phyloP scores from a whole-genome alignment of 2,329 filamentous ascomycete genomes.

The Aurifilum marmelostoma region DNA sequence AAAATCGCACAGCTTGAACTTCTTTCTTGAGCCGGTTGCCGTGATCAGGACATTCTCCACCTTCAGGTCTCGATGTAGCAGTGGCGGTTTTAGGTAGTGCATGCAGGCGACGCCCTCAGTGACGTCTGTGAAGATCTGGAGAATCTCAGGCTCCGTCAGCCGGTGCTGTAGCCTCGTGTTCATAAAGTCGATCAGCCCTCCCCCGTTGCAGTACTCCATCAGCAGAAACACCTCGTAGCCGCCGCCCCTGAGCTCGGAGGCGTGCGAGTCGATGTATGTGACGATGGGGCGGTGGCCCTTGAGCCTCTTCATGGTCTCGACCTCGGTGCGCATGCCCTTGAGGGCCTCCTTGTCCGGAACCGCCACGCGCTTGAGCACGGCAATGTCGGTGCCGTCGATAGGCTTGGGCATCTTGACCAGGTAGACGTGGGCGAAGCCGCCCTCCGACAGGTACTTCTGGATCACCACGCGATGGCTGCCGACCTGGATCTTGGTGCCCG shows the following conservation, averaged over 20 bases:
- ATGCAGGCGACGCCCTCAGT: slow-evolving; percentile 97
- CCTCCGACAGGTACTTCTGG: slow-evolving; percentile 96
- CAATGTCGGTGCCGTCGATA: slow-evolving; percentile 76
- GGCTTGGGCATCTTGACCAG: slow-evolving; percentile 83
- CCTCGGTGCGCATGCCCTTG: slow-evolving; percentile 95
- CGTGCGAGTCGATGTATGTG: slow-evolving; percentile 97
- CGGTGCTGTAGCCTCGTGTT: slow-evolving; percentile 96
- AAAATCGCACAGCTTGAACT: slow-evolving; percentile 98
- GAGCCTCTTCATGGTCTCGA: slow-evolving; percentile 99
- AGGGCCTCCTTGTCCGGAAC: slow-evolving; percentile 95
- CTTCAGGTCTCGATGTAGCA: slow-evolving; percentile 93
- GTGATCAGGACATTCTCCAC: slow-evolving; percentile 97
- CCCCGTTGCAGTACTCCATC: slow-evolving; percentile 96
- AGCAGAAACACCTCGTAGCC: slow-evolving; percentile 98
- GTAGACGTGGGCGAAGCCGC: slow-evolving; percentile 97
- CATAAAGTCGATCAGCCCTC: slow-evolving; percentile 98
- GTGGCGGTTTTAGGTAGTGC: slow-evolving; percentile 94
- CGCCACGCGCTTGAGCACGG: slow-evolving; percentile 91
- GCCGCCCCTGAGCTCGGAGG: slow-evolving; percentile 86
- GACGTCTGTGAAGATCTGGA: slow-evolving; percentile 95
- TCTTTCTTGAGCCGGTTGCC: slow-evolving; percentile 62
- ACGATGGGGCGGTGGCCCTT: slow-evolving; percentile 97
- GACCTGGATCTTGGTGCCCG: slow-evolving; percentile 96
- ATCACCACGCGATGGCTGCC: slow-evolving; percentile 91
- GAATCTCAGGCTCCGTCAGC: slow-evolving; percentile 94